Conservation (phyloP, 495 filamentous ascomycete genomes). For the Xeromyces bisporus region DNA sequence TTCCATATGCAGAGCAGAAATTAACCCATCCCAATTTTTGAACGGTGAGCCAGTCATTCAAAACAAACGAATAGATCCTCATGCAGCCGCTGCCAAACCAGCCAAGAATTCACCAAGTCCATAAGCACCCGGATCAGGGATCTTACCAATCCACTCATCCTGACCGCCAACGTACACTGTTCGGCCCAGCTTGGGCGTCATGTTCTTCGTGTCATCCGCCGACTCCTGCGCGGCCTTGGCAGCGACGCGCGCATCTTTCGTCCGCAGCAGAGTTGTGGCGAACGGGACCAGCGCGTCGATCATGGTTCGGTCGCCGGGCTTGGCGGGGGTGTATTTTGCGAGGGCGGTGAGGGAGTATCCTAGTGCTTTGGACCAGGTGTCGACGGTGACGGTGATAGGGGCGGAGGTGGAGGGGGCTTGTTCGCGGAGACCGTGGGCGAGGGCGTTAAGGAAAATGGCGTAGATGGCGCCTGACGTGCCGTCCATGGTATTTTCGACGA, state of each 20-base stretch:
- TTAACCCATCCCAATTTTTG: no score
- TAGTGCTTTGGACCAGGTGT: conserved; percentile 62
- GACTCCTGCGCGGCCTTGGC: conserved; percentile 59
- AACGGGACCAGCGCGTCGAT: conserved; percentile 86
- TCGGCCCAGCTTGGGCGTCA: conserved; percentile 76
- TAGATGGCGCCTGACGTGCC: conserved; percentile 91
- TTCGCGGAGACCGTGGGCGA: conserved; percentile 55
- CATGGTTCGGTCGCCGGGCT: conserved; percentile 75
- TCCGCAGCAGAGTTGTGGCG: conserved; percentile 46
- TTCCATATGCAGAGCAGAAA: no score
- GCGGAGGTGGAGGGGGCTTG: conserved; percentile 32
- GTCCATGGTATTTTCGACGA: conserved; percentile 86
- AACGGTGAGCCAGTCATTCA: no score
- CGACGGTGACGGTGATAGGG: conserved; percentile 28
- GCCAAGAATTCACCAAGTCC: conserved; percentile 66
- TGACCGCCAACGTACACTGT: conserved; percentile 86
- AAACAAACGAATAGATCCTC: not conserved
- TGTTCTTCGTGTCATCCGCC: conserved; percentile 71
- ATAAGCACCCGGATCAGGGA: conserved; percentile 85
- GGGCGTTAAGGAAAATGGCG: conserved; percentile 87
- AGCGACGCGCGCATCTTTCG: conserved; percentile 47
- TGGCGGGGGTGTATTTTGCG: conserved; percentile 74
- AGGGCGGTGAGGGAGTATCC: conserved; percentile 52
- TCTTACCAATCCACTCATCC: conserved; percentile 49
- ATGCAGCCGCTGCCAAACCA: conserved; percentile 46